A percentile compares a stretch with the other conserved stretches of the same genome.
Conservation (phyloP, 768 basidiomycete species). For the Podaxis sp. region DNA sequence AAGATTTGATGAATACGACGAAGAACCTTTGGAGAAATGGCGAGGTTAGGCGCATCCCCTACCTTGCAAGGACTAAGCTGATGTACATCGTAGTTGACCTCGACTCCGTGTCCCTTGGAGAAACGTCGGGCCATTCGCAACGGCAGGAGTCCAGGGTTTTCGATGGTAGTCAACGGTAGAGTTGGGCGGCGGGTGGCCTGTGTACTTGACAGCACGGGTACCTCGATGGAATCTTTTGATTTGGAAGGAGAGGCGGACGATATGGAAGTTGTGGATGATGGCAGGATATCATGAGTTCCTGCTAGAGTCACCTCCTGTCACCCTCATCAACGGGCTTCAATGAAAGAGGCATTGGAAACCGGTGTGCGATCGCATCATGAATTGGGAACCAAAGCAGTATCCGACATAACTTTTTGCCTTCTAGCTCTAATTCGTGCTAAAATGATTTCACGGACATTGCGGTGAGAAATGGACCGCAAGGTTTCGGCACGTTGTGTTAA, state of each 20-base stretch:
- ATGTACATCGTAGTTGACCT: conserved; percentile 46
- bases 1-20: conserved; percentile 63
- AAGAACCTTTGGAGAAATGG: conserved; percentile 58
- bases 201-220: conserved; percentile 65
- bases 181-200: conserved; percentile 74
- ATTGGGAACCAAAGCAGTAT: conserved; percentile 27
- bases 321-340: conserved; percentile 29
- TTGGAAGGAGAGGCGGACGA: conserved; percentile 70
- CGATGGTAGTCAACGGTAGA: conserved; percentile 74
- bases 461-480: conserved; percentile 40
- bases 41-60: conserved; percentile 50
- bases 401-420: conserved; percentile 34
- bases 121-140: conserved; percentile 56
- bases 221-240: conserved; percentile 70
- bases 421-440: conserved; percentile 39
- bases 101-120: conserved; percentile 51
- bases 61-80: conserved; percentile 24
- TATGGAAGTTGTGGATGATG: conserved; percentile 39
- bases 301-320: not conserved
- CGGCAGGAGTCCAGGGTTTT: conserved; percentile 51
- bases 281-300: conserved; percentile 24
- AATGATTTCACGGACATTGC: conserved; percentile 41
- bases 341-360: conserved; percentile 25
- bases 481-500: conserved; percentile 15
- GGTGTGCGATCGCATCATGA: conserved; percentile 26